Conservation (phyloP, 768 basidiomycete species). For the Termitomyces sp. region DNA sequence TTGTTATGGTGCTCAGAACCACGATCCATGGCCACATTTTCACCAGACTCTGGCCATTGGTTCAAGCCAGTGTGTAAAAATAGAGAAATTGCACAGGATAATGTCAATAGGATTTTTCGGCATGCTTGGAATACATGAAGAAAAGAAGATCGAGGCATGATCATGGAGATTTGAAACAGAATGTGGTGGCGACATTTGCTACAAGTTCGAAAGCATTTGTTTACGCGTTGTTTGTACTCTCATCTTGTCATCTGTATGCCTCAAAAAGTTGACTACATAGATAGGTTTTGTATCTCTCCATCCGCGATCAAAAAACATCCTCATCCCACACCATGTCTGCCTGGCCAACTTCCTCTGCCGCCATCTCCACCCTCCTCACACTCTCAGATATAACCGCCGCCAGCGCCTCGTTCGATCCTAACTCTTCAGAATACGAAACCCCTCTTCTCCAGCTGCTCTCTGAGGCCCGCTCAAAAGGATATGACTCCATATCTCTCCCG, state of each 20-base stretch:
- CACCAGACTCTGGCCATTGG: no score
- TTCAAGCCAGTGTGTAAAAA: no score
- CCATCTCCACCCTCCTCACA: constrained; percentile 14
- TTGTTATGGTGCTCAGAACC: no score
- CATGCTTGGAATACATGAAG: no score
- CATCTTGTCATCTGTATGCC: background rate
- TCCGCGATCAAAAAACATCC: background rate
- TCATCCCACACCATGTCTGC: constrained; percentile 18
- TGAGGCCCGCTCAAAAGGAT: constrained; percentile 59
- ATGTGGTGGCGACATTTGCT: no score
- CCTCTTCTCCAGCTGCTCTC: constrained; percentile 46
- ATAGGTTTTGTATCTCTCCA: no score
- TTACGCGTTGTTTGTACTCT: constrained; percentile 7
- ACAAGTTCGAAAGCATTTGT: background rate
- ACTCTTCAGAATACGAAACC: constrained; percentile 26
- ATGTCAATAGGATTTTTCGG: no score
- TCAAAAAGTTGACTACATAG: no score
- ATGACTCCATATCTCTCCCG: constrained; percentile 74
- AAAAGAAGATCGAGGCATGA: no score
- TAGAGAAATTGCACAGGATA: no score
- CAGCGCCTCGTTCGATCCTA: background rate
- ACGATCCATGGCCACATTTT: no score
- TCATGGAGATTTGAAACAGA: no score
- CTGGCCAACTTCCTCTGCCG: constrained; percentile 26
- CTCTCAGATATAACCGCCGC: constrained; percentile 6